Evolutionary conservation across 2,329 filamentous ascomycete species (phyloP).

Genomic region (Hypoxylon sp.): DNA sequence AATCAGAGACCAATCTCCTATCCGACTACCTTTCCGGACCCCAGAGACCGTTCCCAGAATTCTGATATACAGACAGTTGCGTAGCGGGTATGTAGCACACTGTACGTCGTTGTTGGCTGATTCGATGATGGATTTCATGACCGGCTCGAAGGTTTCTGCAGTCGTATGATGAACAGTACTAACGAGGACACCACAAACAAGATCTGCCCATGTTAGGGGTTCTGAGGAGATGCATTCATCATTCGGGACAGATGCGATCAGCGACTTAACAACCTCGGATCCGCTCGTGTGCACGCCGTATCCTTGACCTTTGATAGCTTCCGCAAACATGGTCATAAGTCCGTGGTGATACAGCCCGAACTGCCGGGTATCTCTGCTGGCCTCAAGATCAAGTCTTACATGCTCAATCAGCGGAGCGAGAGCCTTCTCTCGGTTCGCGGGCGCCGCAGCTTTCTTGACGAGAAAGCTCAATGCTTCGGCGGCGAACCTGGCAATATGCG

Average conservation of each 20-base stretch:
- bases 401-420: conserved; percentile 78
- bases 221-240: conserved; percentile 63
- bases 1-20: conserved; percentile 77
- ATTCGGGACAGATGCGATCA: conserved; percentile 65
- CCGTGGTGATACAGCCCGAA: conserved; percentile 83
- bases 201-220: conserved; percentile 68
- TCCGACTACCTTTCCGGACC: conserved; percentile 83
- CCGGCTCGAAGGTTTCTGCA: conserved; percentile 76
- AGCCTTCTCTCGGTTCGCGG: conserved; percentile 79
- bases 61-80: conserved; percentile 63
- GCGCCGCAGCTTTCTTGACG: conserved; percentile 85
- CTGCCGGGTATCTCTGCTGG: conserved; percentile 65
- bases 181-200: conserved; percentile 81
- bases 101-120: conserved; percentile 57
- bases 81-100: conserved; percentile 53
- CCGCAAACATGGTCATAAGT: conserved; percentile 90
- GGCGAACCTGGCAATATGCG: conserved; percentile 90
- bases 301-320: conserved; percentile 77
- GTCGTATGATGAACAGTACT: conserved; percentile 87
- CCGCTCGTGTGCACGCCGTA: conserved; percentile 71
- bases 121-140: conserved; percentile 73
- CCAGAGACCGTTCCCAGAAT: conserved; percentile 78
- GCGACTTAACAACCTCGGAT: conserved; percentile 63
- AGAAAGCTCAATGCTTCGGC: conserved; percentile 96
- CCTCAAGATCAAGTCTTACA: conserved; percentile 75